Conservation (phyloP, 2,329 filamentous ascomycete species). For the Chaetoscypha palmicola region DNA sequence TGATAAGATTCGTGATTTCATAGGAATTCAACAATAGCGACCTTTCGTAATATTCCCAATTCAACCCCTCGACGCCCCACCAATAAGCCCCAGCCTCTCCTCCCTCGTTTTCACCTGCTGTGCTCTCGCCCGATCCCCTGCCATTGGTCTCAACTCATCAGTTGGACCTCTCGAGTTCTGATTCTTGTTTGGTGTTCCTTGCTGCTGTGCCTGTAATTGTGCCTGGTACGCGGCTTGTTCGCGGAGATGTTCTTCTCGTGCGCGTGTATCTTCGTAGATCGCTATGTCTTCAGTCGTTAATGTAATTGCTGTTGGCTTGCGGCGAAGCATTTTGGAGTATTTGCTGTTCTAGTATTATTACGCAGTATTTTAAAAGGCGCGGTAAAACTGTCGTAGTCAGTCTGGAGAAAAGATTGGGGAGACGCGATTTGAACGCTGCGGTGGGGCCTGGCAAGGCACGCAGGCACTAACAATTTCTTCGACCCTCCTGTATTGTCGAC, state of each 20-base stretch:
- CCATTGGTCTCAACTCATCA: constrained; percentile 17
- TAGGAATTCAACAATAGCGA: too few species aligned
- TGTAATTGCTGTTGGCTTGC: constrained; percentile 59
- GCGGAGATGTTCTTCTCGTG: constrained; percentile 27
- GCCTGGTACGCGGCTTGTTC: constrained; percentile 23
- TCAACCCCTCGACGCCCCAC: constrained; percentile 19
- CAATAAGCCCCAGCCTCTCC: constrained; percentile 32
- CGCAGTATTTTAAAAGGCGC: too few species aligned
- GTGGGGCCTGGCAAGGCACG: too few species aligned
- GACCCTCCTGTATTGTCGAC: constrained; percentile 2
- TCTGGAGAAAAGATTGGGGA: constrained; percentile 6
- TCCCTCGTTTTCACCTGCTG: constrained; percentile 30
- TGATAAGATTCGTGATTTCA: too few species aligned
- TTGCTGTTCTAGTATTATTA: too few species aligned
- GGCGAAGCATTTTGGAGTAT: constrained; percentile 52
- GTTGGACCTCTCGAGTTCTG: constrained; percentile 19
- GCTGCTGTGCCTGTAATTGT: constrained; percentile 21
- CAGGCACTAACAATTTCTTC: constrained; percentile 11
- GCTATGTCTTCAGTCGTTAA: constrained; percentile 66
- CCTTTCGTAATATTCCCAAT: not conserved
- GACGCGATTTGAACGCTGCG: constrained; percentile 13
- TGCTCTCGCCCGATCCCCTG: constrained; percentile 17
- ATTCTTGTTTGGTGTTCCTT: constrained; percentile 16
- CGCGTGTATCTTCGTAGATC: constrained; percentile 59
- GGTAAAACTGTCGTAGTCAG: not conserved